Base-by-base conservation (phyloP, 164 flowering plant genomes). In the Tinospora cordifolia region DNA sequence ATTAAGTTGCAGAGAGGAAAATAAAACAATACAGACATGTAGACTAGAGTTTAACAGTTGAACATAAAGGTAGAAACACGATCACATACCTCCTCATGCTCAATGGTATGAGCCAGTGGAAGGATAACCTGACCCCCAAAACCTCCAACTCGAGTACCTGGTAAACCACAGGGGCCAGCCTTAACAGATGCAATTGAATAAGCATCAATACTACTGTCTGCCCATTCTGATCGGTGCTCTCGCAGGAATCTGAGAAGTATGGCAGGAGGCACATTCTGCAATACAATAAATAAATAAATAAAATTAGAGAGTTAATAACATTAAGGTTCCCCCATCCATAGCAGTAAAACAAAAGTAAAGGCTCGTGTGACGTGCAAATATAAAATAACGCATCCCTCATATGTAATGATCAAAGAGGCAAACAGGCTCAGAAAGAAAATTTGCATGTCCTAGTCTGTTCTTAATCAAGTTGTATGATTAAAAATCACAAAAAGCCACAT, bases 161-260 rank as follows among this genome's bases (percentile, higher is more conserved):
- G 87, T 82, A 15, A 91, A 86, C 84, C 90, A 79, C 82, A 83
- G 11, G 98, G 69, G 38, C 82, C 80, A 67, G 90, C 80, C 81
- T 88, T 93, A 69, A 93, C 60, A 12, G 94, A 79, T 5, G 90
- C 85, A 65, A 96, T 96, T 67, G 90, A 79, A 73, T 87, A 91
- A 14, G 97, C 93, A 86, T 93, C 98, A 41, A 93, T 83, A 72
- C 77, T 87, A 73, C 84, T 86, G 75, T 91, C 97, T 26, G 97
- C 98, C 98, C 98, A 93, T 66, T 93, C 98, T 15, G 98, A 91
- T 3, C 98, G 94, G 54, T 88, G 97, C 80, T 93, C 98, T 75
- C 98, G 84, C 69, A 93, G 74, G 69, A 91, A 93, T 8, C 92
- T 97, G 67, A 93, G 84, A 71, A 93, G 78, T 58, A 88, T 83